Evolutionary conservation across 169 alveolate species (phyloP).

Genomic region (Perkinsus chesapeaki): DNA sequence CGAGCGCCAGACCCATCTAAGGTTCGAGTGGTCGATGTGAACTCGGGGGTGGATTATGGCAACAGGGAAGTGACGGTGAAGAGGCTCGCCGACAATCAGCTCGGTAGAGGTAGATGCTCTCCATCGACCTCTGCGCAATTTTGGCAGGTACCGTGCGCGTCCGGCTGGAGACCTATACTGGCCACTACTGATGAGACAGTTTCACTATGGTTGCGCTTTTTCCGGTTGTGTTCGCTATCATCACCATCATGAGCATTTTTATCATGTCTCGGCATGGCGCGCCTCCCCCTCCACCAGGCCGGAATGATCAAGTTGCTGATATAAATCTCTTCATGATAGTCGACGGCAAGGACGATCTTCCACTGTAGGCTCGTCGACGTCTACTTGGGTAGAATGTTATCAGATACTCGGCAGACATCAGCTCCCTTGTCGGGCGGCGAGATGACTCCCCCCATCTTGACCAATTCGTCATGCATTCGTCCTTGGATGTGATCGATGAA

Average conservation of each 20-base stretch:
- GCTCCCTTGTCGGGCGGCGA: neutral
- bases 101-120: neutral
- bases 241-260: too few relatives aligned
- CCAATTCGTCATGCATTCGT: neutral
- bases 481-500: neutral
- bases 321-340: neutral
- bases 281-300: neutral
- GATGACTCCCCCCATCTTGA: neutral
- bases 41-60: neutral
- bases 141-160: neutral
- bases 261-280: neutral
- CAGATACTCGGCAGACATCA: neutral
- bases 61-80: neutral
- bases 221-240: neutral
- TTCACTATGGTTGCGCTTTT: neutral
- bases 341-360: neutral
- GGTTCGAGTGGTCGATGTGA: neutral
- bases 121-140: neutral
- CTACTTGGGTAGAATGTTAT: neutral
- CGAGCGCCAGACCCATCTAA: neutral
- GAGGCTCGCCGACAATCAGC: neutral
- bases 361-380: neutral
- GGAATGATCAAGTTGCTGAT: neutral
- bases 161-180: neutral
- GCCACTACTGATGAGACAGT: neutral